Base-by-base conservation (phyloP, 345 rosid species). In the Eucalyptus cloeziana region DNA sequence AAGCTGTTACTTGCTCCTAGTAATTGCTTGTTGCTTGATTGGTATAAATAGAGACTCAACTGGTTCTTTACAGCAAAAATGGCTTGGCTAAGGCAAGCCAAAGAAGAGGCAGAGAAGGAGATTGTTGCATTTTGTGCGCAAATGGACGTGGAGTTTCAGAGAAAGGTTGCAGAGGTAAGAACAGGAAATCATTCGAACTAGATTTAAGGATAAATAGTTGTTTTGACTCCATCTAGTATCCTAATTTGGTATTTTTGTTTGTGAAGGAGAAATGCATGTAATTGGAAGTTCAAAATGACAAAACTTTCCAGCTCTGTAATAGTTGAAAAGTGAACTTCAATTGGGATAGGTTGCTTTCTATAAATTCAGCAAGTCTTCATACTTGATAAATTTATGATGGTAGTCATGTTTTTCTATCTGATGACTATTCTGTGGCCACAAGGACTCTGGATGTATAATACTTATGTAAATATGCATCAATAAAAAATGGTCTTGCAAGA, bases 61-160 rank as follows among this genome's bases (percentile, higher is more conserved):
- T n/a, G 88, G 54, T 81, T 79, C 25, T 88, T 69, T 86, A 49
- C 90, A 96, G 99, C 40, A 40, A 40, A 40, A 40, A 40, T 40
- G 94, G 93, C 97, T 86, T 93, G 96, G 87, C 88, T 97, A 91
- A 96, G 94, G 90, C 98, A 94, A 92, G 98, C 99, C 90, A 96
- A 96, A 91, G 98, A 96, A 86, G 96, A 96, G 91, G 98, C 96
- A 71, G 98, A 94, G 87, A 96, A 89, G 90, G 98, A 96, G 91
- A 85, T 95, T 88, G 91, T 96, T 90, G 94, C 93, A 25, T 96
- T 91, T 87, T 95, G 95, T 87, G 93, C 94, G 67, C 95, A 90
- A 58, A 92, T 95, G 87, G 98, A 97, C 88, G 90, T 90, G 60
- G 94, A 94, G 58, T 97, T 94, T 91, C 97, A 95, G 94, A 95